Evolutionary conservation across 768 basidiomycete genomes (phyloP).

Genomic region (Tulasnella sp.): DNA sequence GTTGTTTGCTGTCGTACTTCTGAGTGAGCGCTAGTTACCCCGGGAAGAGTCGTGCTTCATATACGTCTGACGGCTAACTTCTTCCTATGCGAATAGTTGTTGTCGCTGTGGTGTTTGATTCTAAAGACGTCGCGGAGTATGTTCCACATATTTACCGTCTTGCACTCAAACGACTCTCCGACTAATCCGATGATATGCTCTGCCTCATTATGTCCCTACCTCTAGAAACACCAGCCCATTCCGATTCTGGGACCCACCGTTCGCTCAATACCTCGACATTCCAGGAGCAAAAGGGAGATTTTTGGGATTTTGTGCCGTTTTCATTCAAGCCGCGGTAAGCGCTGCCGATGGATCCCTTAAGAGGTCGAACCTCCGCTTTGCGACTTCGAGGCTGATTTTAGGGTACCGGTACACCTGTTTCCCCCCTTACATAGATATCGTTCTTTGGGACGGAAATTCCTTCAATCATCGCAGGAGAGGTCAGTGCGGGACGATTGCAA

Average conservation of each 20-base stretch:
- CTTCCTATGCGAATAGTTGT: neutral
- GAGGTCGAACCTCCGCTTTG: too few relatives aligned
- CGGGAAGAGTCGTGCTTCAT: too few relatives aligned
- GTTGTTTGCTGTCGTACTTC: neutral
- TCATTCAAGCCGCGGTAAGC: conserved; percentile 43
- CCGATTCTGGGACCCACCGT: conserved; percentile 38
- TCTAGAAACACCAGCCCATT: neutral
- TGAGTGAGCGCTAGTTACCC: neutral
- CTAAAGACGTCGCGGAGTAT: neutral
- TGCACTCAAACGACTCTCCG: too few relatives aligned
- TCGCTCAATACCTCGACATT: conserved; percentile 47
- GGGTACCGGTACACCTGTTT: neutral
- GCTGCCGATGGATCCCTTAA: conserved; percentile 22
- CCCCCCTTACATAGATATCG: neutral
- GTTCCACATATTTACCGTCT: neutral
- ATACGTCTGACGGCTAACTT: too few relatives aligned
- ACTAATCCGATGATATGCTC: neutral
- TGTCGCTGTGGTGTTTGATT: neutral
- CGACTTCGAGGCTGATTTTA: too few relatives aligned
- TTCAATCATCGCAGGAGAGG: conserved; percentile 14
- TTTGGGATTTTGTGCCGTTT: conserved; percentile 55
- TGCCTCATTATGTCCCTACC: neutral
- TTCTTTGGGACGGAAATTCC: conserved; percentile 16
- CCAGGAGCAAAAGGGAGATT: conserved; percentile 49
- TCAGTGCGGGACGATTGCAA: neutral